phyloP scores from a whole-genome alignment of 106 monocot species.

The Phalaenopsis equestris region DNA sequence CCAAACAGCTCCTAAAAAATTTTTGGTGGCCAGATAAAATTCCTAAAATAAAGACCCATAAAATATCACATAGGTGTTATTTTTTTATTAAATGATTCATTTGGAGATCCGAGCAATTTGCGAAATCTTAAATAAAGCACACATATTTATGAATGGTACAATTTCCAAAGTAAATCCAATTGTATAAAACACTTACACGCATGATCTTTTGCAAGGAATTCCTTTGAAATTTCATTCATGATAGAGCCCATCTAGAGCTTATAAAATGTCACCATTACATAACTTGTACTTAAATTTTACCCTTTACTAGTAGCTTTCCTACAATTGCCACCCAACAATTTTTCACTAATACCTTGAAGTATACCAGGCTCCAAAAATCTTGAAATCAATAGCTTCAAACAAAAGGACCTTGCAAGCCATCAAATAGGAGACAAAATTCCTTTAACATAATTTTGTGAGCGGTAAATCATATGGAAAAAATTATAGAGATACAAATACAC shows the following conservation, averaged over 20 bases:
- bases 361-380: background rate
- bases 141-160: background rate
- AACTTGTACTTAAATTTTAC: background rate
- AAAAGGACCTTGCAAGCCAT: background rate
- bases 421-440: background rate
- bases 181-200: too few relatives aligned
- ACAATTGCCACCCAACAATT: background rate
- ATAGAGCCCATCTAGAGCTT: background rate
- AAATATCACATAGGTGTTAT: background rate
- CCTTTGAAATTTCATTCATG: too few relatives aligned
- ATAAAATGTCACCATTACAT: background rate
- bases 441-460: background rate
- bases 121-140: background rate
- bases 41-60: background rate
- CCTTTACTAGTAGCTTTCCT: background rate
- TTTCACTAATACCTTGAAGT: background rate
- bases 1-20: too few relatives aligned
- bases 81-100: background rate
- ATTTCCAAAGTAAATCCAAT: background rate
- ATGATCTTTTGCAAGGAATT: too few relatives aligned
- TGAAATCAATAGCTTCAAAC: conserved; percentile 3
- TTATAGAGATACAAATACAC: too few relatives aligned
- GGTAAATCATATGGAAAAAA: too few relatives aligned
- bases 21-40: background rate
- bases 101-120: background rate